Percentiles rank a stretch among this genome's conserved stretches.
These are phyloP conservation scores for Cornus florida DNA, from an alignment of 148 eudicot species.

Conservation along the genomic window DNA sequence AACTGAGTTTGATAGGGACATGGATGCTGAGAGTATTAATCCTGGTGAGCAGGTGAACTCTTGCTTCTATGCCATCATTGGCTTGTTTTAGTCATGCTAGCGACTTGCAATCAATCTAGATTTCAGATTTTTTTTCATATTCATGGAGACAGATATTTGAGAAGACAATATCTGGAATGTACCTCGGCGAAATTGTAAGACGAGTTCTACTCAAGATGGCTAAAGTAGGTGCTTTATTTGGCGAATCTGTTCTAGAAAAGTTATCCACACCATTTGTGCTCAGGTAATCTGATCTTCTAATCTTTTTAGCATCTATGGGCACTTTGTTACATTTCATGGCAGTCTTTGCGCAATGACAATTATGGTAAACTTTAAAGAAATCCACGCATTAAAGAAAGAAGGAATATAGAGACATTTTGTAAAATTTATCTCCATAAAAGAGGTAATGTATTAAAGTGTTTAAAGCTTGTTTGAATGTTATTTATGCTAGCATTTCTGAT, in stretches of 20 bases:
- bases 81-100: background rate
- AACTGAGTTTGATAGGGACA: constrained; percentile 62
- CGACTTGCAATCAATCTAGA: background rate
- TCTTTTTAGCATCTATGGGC: background rate
- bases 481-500: background rate
- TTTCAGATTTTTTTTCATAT: background rate
- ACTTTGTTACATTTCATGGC: background rate
- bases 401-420: background rate
- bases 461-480: no score
- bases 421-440: no score
- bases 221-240: constrained; percentile 55
- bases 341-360: background rate
- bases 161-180: constrained; percentile 85
- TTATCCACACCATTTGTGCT: constrained; percentile 62
- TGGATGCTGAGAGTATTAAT: constrained; percentile 80
- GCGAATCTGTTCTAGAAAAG: constrained; percentile 46
- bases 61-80: background rate
- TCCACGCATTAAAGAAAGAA: background rate
- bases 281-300: constrained; percentile 27
- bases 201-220: constrained; percentile 70
- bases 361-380: background rate
- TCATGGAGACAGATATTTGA: constrained; percentile 55
- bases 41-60: constrained; percentile 66
- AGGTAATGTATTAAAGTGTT: no score
- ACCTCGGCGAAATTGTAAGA: constrained; percentile 79